Conservation (phyloP, 2,329 filamentous ascomycete species). For the Alternaria longipes region DNA sequence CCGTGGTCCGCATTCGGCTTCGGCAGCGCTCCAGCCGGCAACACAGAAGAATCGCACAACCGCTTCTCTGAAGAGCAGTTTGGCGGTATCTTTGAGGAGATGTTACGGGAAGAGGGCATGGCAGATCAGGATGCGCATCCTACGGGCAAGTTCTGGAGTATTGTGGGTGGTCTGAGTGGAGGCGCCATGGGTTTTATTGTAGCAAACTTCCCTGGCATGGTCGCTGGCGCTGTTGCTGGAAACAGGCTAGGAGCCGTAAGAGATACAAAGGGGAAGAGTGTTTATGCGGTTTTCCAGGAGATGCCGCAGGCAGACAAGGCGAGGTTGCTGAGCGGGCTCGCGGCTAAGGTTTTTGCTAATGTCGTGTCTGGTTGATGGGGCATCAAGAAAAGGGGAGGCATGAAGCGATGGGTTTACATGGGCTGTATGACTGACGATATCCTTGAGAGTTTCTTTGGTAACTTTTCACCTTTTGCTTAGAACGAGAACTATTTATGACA, state of each 20-base stretch:
- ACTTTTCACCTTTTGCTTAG: neutral
- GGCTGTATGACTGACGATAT: conserved; percentile 28
- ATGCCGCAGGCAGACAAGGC: conserved; percentile 84
- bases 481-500: neutral
- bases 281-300: conserved; percentile 90
- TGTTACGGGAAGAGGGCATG: conserved; percentile 68
- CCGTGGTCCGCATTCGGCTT: conserved; percentile 81
- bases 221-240: conserved; percentile 91
- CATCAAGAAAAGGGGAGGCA: neutral
- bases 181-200: conserved; percentile 94
- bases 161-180: conserved; percentile 86
- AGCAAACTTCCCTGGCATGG: conserved; percentile 85
- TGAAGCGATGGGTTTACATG: conserved; percentile 3
- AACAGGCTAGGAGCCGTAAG: conserved; percentile 90
- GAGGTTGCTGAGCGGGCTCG: conserved; percentile 81
- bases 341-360: conserved; percentile 85
- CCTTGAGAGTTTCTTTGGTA: conserved; percentile 10
- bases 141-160: conserved; percentile 83
- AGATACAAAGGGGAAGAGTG: conserved; percentile 92
- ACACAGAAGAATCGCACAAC: conserved; percentile 59
- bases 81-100: conserved; percentile 69
- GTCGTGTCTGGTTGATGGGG: conserved; percentile 60
- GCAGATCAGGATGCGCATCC: conserved; percentile 71
- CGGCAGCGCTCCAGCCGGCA: conserved; percentile 55
- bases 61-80: conserved; percentile 81